phyloP scores from a whole-genome alignment of 1,139 yeast species.

The Blastobotrys illinoisensis region DNA sequence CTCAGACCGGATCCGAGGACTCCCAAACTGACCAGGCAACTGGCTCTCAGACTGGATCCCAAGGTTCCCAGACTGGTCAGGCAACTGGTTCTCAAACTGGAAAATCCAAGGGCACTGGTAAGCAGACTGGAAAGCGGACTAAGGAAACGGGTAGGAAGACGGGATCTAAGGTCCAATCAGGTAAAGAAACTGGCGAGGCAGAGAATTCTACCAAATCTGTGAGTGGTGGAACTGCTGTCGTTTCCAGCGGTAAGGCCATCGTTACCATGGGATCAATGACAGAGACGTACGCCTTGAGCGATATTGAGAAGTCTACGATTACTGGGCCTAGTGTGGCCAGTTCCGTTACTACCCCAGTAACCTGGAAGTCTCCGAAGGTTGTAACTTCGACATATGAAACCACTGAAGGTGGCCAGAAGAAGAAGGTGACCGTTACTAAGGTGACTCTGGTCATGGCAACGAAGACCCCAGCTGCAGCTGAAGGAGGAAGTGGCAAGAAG shows the following conservation, averaged over 20 bases:
- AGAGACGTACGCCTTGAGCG: not conserved
- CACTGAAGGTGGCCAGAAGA: not conserved
- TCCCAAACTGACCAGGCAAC: not conserved
- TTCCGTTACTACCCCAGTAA: constrained; percentile 7
- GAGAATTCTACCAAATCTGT: not conserved
- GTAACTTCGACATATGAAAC: constrained; percentile 2
- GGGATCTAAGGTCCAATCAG: not conserved
- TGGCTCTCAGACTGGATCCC: not conserved
- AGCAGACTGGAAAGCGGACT: not conserved
- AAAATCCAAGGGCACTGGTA: not conserved
- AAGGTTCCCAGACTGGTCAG: not conserved
- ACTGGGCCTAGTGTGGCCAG: not conserved
- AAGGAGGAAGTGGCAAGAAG: not conserved
- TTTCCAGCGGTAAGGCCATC: not conserved
- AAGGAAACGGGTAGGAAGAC: not conserved
- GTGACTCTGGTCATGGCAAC: constrained; percentile 9
- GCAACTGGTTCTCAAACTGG: not conserved
- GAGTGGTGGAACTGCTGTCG: not conserved
- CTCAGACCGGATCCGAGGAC: not conserved
- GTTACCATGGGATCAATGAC: not conserved
- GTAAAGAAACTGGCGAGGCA: not conserved
- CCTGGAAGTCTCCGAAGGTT: constrained; percentile 5
- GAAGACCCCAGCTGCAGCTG: constrained; percentile 7
- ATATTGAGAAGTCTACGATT: not conserved
- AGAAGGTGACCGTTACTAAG: constrained; percentile 7